Base-by-base conservation (phyloP, 768 basidiomycete genomes). In the Tulasnella sp. region DNA sequence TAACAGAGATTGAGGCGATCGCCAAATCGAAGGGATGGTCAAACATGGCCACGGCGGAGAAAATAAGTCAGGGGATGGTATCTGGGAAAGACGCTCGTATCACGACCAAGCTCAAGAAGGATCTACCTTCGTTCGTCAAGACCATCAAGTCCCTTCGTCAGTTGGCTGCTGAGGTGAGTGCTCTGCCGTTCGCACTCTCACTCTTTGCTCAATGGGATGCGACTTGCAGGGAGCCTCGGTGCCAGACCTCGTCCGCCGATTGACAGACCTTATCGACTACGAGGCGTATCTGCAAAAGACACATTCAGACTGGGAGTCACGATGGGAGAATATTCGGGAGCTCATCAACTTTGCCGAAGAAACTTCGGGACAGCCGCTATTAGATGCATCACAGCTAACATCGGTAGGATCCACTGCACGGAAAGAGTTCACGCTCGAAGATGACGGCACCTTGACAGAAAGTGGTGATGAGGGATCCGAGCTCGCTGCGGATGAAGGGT, bases 301-400 rank as follows among this genome's bases (percentile, higher is more conserved):
- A 0, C 80, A 87, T 51, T 75, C 69, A 29, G 89, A 92, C 60
- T 83, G 77, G 73, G 82, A 85, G 42, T 78, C 77, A 41, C 73
- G 87, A 41, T 85, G 85, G 87, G 86, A 91, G 70, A 94, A 94
- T 68, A 81, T 92, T 1, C 76, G 85, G 64, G 90, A 92, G 70
- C 73, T 94, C 63, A 82, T 88, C 58, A 83, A 76, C n/a, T 87
- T 86, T 63, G 84, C 85, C 7, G 80, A 73, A 57, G 82, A 86
- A 60, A 55, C 29, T 11, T 31, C 15, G 25, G 22, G 24, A 11
- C 11, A 34, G 11, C 22, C 19, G 30, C 29, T 12, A 3, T 19
- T 27, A 56, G 19, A 24, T 2, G 31, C 17, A 19, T 38, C 30
- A 30, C 41, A 46, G 11, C 45, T 42, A 46, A 1, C 25, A 42